Evolutionary conservation across 345 rosid species (phyloP), one percentile per base, ranked within the genome.

Genomic region (Raphanus raphanistrum): DNA sequence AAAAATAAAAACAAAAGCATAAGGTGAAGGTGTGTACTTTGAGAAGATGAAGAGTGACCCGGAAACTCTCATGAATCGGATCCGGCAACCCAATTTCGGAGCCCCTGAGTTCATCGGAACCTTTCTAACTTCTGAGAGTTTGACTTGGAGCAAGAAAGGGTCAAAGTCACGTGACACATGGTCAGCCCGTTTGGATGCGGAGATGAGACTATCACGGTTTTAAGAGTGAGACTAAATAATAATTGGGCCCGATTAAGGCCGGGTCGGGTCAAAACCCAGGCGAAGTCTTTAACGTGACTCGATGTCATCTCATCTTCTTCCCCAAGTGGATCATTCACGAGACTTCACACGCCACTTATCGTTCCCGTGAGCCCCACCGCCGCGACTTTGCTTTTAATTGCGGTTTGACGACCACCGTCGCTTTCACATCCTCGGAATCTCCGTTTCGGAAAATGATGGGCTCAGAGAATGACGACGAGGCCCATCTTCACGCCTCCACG

Each of bases 401-500:
- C 62, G 6, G 6, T 57, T 28, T 2, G 4, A 28, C 31, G 31
- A 28, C 31, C 33, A 68, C 2, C 72, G 28, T 68, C 45, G 31
- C 17, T 5, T 29, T 17, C 28, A 1, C 61, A 52, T 5, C 75
- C 17, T 63, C 25, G 26, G 8, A 52, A 61, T 62, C 26, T 50
- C 32, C 70, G 58, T 61, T 16, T 17, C 52, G 52, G 27, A 62
- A 94, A 8, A 94, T 94, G 98, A 92, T 92, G 98, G 97, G 94
- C 71, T 90, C 95, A 66, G 97, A 92, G 77, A 87, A 77, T 63
- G 62, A 83, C 65, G 88, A 82, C 67, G 92, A 86, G 36, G 80
- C 92, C 26, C 88, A 82, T 28, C 80, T 84, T 61, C 83, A 77
- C 71, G 82, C 90, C 11, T 69, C 91, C 66, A 87, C 72, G 32